These are phyloP conservation scores for Nannochloropsis salina DNA, from an alignment of 108 stramenopile genomes.

Conservation along the genomic window DNA sequence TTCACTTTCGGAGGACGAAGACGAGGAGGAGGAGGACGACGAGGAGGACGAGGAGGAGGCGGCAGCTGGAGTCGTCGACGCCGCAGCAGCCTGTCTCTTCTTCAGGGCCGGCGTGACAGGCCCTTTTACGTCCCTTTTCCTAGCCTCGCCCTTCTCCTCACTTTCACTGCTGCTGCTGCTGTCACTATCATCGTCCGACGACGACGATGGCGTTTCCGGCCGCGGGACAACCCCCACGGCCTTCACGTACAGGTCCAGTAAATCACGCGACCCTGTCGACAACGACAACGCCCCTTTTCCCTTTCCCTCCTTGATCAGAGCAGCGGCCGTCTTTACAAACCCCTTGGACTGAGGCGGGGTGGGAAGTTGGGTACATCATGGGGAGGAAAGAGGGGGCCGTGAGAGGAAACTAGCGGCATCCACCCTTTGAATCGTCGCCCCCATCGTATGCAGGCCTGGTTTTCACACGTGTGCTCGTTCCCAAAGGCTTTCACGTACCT, in stretches of 20 bases:
- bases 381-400: not conserved
- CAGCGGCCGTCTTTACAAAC: not conserved
- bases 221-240: not conserved
- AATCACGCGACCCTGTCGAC: not conserved
- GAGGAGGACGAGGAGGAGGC: conserved; percentile 7
- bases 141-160: not conserved
- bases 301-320: not conserved
- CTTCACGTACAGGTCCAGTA: not conserved
- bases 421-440: no score
- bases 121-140: not conserved
- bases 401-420: no score
- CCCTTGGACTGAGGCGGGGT: not conserved
- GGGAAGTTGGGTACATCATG: not conserved
- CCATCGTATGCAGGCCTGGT: no score
- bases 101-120: not conserved
- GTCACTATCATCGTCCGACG: not conserved
- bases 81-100: not conserved
- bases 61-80: not conserved
- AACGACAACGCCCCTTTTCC: conserved; percentile 12
- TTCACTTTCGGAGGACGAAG: conserved; percentile 11
- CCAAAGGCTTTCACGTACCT: not conserved
- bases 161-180: not conserved
- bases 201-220: not conserved
- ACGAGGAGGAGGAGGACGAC: conserved; percentile 15
- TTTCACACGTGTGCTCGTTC: no score